Conservation (phyloP, 305 asterid genomes). For the Fraxinus baroniana region DNA sequence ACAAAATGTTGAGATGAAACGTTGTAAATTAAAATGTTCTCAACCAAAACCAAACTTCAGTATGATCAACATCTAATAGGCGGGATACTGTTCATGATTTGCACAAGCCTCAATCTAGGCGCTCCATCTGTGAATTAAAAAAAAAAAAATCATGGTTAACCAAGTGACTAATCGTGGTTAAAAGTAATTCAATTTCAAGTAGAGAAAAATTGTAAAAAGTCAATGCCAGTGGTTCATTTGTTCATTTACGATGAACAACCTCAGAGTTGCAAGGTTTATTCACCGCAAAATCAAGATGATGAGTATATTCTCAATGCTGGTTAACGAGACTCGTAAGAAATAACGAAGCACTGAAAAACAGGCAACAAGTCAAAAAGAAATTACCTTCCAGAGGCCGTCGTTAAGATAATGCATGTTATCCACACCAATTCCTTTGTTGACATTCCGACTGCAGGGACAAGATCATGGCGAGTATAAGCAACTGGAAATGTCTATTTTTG, state of each 20-base stretch:
- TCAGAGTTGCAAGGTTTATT: neutral
- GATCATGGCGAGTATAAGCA: slow-evolving; percentile 19
- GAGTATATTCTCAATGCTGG: neutral
- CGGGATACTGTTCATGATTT: neutral
- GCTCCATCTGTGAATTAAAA: slow-evolving; percentile 39
- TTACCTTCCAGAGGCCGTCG: slow-evolving; percentile 99
- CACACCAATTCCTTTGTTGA: slow-evolving; percentile 95
- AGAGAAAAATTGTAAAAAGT: neutral
- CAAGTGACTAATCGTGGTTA: neutral
- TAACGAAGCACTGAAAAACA: neutral
- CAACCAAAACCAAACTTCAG: neutral
- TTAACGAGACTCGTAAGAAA: neutral
- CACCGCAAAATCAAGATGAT: neutral
- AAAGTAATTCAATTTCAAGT: neutral
- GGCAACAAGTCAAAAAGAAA: neutral
- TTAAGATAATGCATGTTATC: slow-evolving; percentile 98
- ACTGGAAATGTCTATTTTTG: neutral
- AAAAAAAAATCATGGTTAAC: neutral
- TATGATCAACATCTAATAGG: neutral
- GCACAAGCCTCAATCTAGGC: slow-evolving; percentile 34
- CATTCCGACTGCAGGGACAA: slow-evolving; percentile 54
- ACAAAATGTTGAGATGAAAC: neutral
- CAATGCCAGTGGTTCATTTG: neutral
- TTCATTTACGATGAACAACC: neutral
- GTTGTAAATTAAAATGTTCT: neutral